Conservation (phyloP, 1,284 basidiomycete genomes). For the Sanghuangporus sanghuang region DNA sequence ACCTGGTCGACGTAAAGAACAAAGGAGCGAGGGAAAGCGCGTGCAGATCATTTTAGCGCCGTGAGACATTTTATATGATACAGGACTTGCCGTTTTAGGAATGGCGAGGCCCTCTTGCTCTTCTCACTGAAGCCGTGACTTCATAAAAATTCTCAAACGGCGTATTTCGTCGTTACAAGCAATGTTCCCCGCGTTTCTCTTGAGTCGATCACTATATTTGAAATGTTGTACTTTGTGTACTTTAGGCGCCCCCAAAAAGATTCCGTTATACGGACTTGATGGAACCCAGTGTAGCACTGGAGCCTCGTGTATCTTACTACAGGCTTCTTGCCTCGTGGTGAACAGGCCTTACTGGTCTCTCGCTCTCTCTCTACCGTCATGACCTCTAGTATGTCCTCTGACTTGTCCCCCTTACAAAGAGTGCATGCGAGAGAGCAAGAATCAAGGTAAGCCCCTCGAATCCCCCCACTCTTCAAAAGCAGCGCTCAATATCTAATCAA, state of each 20-base stretch:
- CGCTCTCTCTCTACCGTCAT: slow-evolving; percentile 18
- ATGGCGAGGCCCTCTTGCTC: background rate
- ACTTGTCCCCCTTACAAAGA: slow-evolving; percentile 8
- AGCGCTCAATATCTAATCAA: background rate
- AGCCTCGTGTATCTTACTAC: slow-evolving; percentile 18
- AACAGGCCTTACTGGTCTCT: slow-evolving; percentile 16
- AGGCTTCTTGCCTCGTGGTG: slow-evolving; percentile 19
- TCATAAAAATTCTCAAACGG: background rate
- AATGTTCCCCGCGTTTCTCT: background rate
- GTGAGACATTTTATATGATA: background rate
- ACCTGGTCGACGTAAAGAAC: background rate
- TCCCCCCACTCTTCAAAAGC: background rate
- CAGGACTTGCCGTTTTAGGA: background rate
- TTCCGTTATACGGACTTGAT: slow-evolving; percentile 16
- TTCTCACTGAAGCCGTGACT: background rate
- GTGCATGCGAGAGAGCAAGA: slow-evolving; percentile 10
- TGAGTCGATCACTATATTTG: background rate
- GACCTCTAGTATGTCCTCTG: slow-evolving; percentile 15
- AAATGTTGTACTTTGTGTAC: background rate
- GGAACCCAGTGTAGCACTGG: slow-evolving; percentile 12
- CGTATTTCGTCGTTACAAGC: background rate
- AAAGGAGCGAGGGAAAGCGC: background rate
- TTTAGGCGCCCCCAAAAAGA: slow-evolving; percentile 12
- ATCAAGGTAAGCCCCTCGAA: slow-evolving; percentile 4
- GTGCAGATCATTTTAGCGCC: background rate